A percentile compares a stretch with the other conserved stretches of the same genome.
These are phyloP conservation scores for Fusarium sp. DNA, from an alignment of 2,329 filamentous ascomycete species.

Conservation along the genomic window DNA sequence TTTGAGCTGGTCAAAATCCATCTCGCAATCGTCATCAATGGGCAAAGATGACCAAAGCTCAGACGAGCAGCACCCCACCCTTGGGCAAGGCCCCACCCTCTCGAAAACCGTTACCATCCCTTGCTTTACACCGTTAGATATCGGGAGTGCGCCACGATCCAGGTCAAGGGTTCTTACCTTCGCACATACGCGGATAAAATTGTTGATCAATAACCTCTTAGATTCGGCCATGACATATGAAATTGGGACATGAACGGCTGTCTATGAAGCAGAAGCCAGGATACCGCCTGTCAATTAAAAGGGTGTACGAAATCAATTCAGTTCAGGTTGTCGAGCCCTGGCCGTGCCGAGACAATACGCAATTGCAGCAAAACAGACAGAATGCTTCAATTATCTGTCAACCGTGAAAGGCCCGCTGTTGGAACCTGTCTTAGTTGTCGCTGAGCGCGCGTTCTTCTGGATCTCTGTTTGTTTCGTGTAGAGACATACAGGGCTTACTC, in stretches of 20 bases:
- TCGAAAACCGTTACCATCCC: conserved; percentile 37
- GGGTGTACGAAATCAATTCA: background rate
- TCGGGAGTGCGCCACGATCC: conserved; percentile 36
- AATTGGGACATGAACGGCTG: background rate
- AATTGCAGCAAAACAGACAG: background rate
- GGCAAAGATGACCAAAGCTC: conserved; percentile 25
- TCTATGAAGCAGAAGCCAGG: background rate
- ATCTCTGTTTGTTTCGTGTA: conserved; percentile 27
- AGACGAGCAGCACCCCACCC: conserved; percentile 20
- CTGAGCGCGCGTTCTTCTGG: background rate
- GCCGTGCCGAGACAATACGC: background rate
- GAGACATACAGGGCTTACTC: conserved; percentile 15
- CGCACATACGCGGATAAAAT: conserved; percentile 7
- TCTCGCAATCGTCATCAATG: conserved; percentile 21
- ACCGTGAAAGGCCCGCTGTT: conserved; percentile 2
- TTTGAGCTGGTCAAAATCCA: conserved; percentile 8
- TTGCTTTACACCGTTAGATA: conserved; percentile 29
- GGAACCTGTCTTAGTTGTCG: conserved; percentile 9
- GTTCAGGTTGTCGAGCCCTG: background rate
- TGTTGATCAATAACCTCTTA: conserved; percentile 23
- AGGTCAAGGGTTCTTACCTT: conserved; percentile 30
- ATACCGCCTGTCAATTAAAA: background rate
- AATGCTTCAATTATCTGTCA: background rate
- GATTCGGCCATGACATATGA: background rate
- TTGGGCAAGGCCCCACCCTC: conserved; percentile 19